Percentiles rank a stretch among this genome's conserved stretches.
Evolutionary conservation across 805 yeast genomes (phyloP).

Genomic region (Maudiozyma serrabonitensis): DNA sequence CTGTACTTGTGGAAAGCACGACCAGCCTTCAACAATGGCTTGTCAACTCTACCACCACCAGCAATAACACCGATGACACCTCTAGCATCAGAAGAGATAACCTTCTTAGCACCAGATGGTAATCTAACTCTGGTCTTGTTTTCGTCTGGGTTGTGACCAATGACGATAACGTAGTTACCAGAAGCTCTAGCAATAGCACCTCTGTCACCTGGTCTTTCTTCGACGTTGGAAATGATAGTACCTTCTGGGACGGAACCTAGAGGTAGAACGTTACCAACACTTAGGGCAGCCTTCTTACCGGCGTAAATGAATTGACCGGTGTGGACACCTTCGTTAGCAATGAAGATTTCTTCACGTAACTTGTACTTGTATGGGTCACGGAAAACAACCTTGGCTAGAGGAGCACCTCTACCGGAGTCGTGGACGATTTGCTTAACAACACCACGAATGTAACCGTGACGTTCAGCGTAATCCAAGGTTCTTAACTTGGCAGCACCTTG

Average conservation of each 20-base stretch:
- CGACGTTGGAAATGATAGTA: conserved; percentile 96
- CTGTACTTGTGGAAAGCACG: conserved; percentile 99
- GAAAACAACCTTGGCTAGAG: conserved; percentile 96
- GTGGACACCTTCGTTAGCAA: conserved; percentile 99
- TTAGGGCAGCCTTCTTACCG: conserved; percentile 95
- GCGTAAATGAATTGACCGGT: conserved; percentile 98
- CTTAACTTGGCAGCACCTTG: conserved; percentile 99
- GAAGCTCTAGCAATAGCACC: conserved; percentile 99
- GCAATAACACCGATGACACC: conserved; percentile 99
- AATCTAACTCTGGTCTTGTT: conserved; percentile 98
- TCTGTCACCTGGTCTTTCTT: conserved; percentile 98
- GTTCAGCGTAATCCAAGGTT: conserved; percentile 97
- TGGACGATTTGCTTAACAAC: conserved; percentile 96
- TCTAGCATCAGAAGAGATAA: conserved; percentile 91
- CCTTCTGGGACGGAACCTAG: conserved; percentile 98
- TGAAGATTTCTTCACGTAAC: conserved; percentile 95
- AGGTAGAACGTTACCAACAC: conserved; percentile 94
- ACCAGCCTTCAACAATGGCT: conserved; percentile 99
- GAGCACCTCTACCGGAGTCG: conserved; percentile 99
- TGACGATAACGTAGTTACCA: conserved; percentile 97
- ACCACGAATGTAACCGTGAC: conserved; percentile 99
- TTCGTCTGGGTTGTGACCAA: conserved; percentile 99
- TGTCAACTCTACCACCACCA: conserved; percentile 99
- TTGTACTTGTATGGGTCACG: conserved; percentile 99
- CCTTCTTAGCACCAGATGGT: conserved; percentile 98